Percentiles rank a stretch among this genome's conserved stretches.
phyloP scores from a whole-genome alignment of 768 basidiomycete genomes.

The Hypholoma fasciculare region DNA sequence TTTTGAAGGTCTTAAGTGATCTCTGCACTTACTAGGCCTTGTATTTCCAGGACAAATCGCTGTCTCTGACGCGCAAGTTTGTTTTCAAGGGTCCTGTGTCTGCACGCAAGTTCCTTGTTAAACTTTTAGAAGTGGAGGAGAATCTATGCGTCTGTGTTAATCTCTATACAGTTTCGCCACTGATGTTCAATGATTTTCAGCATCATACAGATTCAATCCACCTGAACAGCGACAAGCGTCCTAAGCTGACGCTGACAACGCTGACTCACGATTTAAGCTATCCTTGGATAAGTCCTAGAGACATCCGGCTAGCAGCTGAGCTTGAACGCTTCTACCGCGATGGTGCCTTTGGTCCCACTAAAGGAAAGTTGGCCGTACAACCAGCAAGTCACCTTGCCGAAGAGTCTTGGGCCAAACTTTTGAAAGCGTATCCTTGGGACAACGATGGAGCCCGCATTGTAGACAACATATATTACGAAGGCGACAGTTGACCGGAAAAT shows the following conservation, averaged over 20 bases:
- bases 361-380: not conserved
- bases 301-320: constrained; percentile 47
- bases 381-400: not conserved
- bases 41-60: constrained; percentile 10
- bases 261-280: constrained; percentile 21
- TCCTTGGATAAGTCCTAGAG: constrained; percentile 50
- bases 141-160: constrained; percentile 17
- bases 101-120: constrained; percentile 18
- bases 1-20: not conserved
- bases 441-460: not conserved
- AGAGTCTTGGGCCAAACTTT: constrained; percentile 2
- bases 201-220: constrained; percentile 23
- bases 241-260: constrained; percentile 16
- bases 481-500: not conserved
- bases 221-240: constrained; percentile 10
- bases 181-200: constrained; percentile 4
- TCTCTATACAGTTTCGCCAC: not conserved
- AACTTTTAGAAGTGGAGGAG: constrained; percentile 16
- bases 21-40: not conserved
- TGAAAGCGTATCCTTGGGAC: constrained; percentile 8
- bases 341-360: not conserved
- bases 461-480: not conserved
- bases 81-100: constrained; percentile 16
- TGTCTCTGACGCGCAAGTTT: constrained; percentile 18
- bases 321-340: constrained; percentile 30